These are phyloP conservation scores for Apophysomyces sp. DNA, from an alignment of 371 early-diverging fungal species.

Conservation along the genomic window DNA sequence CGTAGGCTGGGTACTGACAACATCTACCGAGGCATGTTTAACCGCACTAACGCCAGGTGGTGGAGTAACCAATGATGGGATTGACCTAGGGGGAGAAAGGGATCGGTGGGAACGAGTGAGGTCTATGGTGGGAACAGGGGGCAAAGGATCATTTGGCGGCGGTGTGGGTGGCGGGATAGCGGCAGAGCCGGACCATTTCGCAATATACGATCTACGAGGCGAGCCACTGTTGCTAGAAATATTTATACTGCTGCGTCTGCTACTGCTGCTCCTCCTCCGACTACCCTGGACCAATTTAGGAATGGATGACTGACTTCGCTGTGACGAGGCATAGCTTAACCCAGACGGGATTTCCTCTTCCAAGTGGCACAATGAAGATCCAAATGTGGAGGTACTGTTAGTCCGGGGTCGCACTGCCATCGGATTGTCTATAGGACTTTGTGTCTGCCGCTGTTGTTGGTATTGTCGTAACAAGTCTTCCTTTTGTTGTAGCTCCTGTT, in stretches of 20 bases:
- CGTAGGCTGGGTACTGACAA: neutral
- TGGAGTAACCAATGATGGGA: neutral
- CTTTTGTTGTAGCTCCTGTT: conserved; percentile 14
- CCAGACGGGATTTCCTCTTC: neutral
- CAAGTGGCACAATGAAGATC: neutral
- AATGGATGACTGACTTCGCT: neutral
- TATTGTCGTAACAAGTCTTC: neutral
- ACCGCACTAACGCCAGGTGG: neutral
- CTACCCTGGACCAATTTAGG: neutral
- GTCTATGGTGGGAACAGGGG: conserved; percentile 20
- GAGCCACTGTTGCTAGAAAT: neutral
- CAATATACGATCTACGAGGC: neutral
- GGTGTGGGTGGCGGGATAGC: conserved; percentile 30
- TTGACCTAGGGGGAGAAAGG: conserved; percentile 3
- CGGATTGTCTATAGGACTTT: neutral
- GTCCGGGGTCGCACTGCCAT: neutral
- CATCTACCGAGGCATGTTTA: conserved; percentile 9
- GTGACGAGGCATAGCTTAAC: neutral
- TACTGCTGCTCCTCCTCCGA: conserved; percentile 1
- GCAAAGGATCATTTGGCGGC: conserved; percentile 32
- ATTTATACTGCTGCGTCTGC: neutral
- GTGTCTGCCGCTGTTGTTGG: neutral
- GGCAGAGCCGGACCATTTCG: conserved; percentile 11
- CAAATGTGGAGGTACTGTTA: conserved; percentile 6
- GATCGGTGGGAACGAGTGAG: conserved; percentile 9